Percentiles rank a stretch among this genome's conserved stretches.
Conservation (phyloP, 768 basidiomycete genomes). For the Harrya chromipes region DNA sequence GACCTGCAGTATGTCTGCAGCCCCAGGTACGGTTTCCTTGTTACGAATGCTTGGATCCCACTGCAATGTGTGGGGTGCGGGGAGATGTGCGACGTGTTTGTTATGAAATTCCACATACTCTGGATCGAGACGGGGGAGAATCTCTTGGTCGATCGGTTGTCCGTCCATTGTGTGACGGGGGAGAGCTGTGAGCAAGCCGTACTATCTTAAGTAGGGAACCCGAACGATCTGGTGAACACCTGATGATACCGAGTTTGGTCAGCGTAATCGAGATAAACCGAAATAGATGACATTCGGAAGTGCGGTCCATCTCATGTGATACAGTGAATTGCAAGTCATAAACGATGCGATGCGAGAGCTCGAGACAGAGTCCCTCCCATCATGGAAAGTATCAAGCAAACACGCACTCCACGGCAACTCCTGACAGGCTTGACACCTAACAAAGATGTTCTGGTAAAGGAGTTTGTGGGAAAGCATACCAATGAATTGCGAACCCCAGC, state of each 20-base stretch:
- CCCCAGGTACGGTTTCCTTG: conserved; percentile 51
- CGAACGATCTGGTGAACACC: not conserved
- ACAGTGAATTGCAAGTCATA: not conserved
- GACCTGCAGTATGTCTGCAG: conserved; percentile 53
- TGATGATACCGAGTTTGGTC: not conserved
- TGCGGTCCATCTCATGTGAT: conserved; percentile 4
- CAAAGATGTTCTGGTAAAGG: conserved; percentile 47
- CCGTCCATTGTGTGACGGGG: conserved; percentile 14
- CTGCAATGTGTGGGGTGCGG: conserved; percentile 52
- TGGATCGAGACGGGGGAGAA: conserved; percentile 56
- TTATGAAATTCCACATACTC: conserved; percentile 68
- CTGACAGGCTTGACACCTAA: conserved; percentile 36
- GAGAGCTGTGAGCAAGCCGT: not conserved
- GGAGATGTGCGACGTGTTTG: conserved; percentile 41
- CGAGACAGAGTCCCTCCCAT: not conserved
- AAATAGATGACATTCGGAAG: conserved; percentile 6
- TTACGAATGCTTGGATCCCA: conserved; percentile 62
- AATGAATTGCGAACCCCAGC: conserved; percentile 70
- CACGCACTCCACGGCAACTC: conserved; percentile 43
- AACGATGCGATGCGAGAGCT: not conserved
- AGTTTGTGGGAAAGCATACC: conserved; percentile 58
- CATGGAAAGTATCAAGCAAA: conserved; percentile 38
- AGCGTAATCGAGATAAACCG: not conserved
- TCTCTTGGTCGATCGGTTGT: conserved; percentile 61
- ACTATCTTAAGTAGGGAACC: conserved; percentile 12